Evolutionary conservation across 768 basidiomycete species (phyloP).

Genomic region (Psilocybe tampanensis): DNA sequence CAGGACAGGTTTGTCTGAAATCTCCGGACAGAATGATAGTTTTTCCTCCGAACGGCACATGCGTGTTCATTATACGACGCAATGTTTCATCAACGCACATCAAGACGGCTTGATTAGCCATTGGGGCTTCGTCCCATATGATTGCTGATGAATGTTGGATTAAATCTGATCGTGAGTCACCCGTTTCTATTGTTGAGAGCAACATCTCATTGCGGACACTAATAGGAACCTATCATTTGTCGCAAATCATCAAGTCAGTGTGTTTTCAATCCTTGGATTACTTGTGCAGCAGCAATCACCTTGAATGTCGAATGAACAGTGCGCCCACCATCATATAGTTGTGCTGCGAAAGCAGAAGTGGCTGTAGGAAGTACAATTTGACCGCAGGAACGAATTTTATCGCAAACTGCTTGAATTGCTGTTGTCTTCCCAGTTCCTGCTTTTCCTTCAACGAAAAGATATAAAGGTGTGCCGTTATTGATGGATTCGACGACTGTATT

Average conservation of each 20-base stretch:
- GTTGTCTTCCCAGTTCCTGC: conserved; percentile 45
- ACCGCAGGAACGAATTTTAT: conserved; percentile 25
- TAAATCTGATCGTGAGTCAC: conserved; percentile 32
- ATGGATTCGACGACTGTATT: neutral
- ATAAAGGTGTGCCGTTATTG: conserved; percentile 14
- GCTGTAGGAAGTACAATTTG: conserved; percentile 37
- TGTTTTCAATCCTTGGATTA: neutral
- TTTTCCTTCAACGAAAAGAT: conserved; percentile 38
- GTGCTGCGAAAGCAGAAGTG: conserved; percentile 41
- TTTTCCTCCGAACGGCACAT: conserved; percentile 39
- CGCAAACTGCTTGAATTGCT: conserved; percentile 34
- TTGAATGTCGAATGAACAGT: conserved; percentile 43
- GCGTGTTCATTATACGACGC: conserved; percentile 25
- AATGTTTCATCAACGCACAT: conserved; percentile 36
- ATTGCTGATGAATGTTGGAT: conserved; percentile 30
- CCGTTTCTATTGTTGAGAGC: conserved; percentile 28
- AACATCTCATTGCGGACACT: conserved; percentile 33
- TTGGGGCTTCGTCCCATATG: conserved; percentile 47
- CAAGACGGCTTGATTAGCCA: conserved; percentile 36
- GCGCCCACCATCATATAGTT: conserved; percentile 36
- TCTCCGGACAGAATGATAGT: conserved; percentile 37
- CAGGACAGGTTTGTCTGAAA: conserved; percentile 43
- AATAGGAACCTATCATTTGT: conserved; percentile 29
- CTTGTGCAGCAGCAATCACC: conserved; percentile 18
- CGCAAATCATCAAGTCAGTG: neutral